Evolutionary conservation across 2,329 filamentous ascomycete species (phyloP), one percentile per base, ranked within the genome.

Genomic region (Trichoderma cornu-damae): DNA sequence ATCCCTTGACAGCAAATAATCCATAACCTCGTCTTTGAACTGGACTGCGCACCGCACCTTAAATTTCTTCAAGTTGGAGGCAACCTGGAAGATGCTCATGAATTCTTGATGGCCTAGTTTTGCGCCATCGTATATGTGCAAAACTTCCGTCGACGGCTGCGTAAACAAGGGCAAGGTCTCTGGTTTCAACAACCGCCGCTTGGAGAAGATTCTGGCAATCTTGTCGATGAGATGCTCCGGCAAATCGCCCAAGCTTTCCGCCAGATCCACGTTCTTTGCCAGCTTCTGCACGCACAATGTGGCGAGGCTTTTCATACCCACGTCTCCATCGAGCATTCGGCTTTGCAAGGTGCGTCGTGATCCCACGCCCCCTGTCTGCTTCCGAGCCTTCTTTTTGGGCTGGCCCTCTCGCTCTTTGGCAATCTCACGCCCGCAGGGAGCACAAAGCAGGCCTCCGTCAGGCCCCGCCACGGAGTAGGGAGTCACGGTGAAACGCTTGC

Each of bases 401-500:
- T 68, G 67, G 1, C 68, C 66, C 28, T 78, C 74, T 18, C 77
- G 74, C 60, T 87, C 86, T 57, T 89, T 86, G 38, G 82, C 81
- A 50, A 88, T 72, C 61, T 89, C 83, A 65, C 88, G 91, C 20
- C 89, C 88, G 67, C 93, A 97, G 20, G 88, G 84, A 3, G 80
- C 79, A 68, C 93, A 97, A 1, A 96, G 77, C n/a, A 97, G 77
- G 14, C 90, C 90, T 3, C 92, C 92, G n/a, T 87, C 79, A 0
- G 89, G 88, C 0, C 89, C 90, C 26, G 86, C 82, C 62, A 90
- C 87, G 61, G 88, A 91, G 73, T 96, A 96, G 0, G 90, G 82
- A 0, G 93, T 96, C 43, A 97, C 92, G 0, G 90, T 96, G 68
- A 97, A 97, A 35, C 91, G 85, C 70, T 94, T 96, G 42, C 81